Base-by-base conservation (phyloP, 208 protist species). In the Acanthamoeba healyi region DNA sequence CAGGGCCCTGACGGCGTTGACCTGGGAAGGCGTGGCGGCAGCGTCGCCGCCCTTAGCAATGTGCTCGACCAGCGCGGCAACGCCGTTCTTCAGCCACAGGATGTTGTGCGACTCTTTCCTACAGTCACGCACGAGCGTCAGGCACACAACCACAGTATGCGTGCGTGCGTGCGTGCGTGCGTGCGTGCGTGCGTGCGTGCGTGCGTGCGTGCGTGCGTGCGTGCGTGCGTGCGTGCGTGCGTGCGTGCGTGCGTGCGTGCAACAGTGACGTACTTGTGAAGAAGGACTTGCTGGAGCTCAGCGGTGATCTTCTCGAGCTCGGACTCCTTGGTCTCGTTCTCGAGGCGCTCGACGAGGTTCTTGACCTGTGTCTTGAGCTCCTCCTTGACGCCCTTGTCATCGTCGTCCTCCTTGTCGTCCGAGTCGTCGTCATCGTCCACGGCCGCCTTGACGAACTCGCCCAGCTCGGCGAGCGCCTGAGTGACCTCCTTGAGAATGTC, bases 41-140 rank as follows among this genome's bases (percentile, higher is more conserved):
- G 44, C 51, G 26, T 63, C 72, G 22, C 42, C 46, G 51, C 79
- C 79, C 79, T 63, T 87, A 32, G 22, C 22, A 44, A 87, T 63
- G 79, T 65, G 79, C 79, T 63, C 51, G 26, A 87, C 79, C 14
- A 87, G 79, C 2, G 79, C 79, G 14, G 32, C 40, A 34, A 87
- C 42, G 46, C 79, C 79, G 36, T 63, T 63, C 79, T 87, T 63
- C 2, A 87, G 79, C 79, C 79, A 87, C 79, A 87, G 32, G 29
- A 87, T 87, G 29, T 87, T 87, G 79, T 87, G 79, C 10, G 79
- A 87, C 79, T 87, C 79, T 32, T 87, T 87, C 51, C 79, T 87
- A 32, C 36, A 40, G n/a, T n/a, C 9, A 1, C 49, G 9, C 14
- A 65, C 3, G 49, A 56, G 15, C 15, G 49, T 56, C 49, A 56